Percentiles rank a stretch among this genome's conserved stretches.
Evolutionary conservation across 73 alveolate species (phyloP).

Genomic region (Uronychia setigera): DNA sequence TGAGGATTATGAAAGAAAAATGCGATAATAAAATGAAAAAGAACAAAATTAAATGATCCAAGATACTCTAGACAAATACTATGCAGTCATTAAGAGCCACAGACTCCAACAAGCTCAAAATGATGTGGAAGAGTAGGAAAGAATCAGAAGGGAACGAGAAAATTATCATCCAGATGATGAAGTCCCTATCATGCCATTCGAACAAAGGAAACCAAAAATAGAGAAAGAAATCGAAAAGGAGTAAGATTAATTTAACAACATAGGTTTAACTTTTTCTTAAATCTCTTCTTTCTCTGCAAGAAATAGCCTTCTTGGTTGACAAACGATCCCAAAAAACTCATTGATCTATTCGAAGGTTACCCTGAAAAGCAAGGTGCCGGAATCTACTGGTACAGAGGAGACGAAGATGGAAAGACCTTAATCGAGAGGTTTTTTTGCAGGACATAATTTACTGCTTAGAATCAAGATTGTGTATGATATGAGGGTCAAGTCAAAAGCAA

Average conservation of each 20-base stretch:
- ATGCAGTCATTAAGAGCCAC: background rate
- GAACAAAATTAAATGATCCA: background rate
- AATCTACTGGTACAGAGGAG: slow-evolving; percentile 18
- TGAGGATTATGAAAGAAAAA: background rate
- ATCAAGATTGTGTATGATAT: background rate
- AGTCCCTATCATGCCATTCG: background rate
- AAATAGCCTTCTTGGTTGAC: slow-evolving; percentile 18
- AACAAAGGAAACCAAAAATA: background rate
- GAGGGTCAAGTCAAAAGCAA: background rate
- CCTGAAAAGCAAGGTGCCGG: slow-evolving; percentile 13
- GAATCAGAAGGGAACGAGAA: slow-evolving; percentile 30
- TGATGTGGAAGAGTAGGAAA: background rate
- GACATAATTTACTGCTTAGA: slow-evolving; percentile 7
- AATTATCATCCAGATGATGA: background rate
- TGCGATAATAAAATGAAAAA: background rate
- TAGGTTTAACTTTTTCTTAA: background rate
- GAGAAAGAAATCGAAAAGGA: slow-evolving; percentile 2
- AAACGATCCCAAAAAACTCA: slow-evolving; percentile 46
- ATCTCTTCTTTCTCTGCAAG: background rate
- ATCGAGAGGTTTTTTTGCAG: slow-evolving; percentile 17
- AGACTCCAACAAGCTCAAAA: background rate
- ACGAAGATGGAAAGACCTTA: slow-evolving; percentile 1
- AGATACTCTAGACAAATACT: slow-evolving; percentile 6
- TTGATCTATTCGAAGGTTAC: background rate
- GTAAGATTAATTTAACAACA: background rate